A percentile compares a stretch with the other conserved stretches of the same genome.
These are phyloP conservation scores for Kodamaea hsintzibuensis DNA, from an alignment of 805 yeast species.

Conservation along the genomic window DNA sequence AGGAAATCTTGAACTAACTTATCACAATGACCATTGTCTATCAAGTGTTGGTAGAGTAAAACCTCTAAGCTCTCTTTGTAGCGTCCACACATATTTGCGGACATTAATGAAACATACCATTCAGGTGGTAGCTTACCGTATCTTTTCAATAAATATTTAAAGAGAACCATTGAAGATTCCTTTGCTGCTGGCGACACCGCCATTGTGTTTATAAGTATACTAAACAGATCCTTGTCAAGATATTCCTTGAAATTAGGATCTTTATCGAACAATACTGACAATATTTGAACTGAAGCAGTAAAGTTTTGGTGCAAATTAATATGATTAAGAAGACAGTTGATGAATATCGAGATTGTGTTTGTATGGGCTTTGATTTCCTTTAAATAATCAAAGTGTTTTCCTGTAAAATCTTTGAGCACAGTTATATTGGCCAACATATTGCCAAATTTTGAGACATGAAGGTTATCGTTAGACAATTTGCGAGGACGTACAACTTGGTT, in stretches of 20 bases:
- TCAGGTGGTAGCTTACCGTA: slow-evolving; percentile 13
- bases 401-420: slow-evolving; percentile 23
- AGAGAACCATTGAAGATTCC: slow-evolving; percentile 25
- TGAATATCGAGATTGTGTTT: slow-evolving; percentile 24
- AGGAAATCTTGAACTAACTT: background rate
- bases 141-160: slow-evolving; percentile 18
- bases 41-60: slow-evolving; percentile 22
- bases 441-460: slow-evolving; percentile 29
- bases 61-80: slow-evolving; percentile 23
- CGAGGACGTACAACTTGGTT: slow-evolving; percentile 15
- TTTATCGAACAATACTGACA: slow-evolving; percentile 18
- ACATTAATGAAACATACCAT: slow-evolving; percentile 24
- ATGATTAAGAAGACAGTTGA: slow-evolving; percentile 40
- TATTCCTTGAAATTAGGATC: slow-evolving; percentile 22
- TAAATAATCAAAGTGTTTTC: slow-evolving; percentile 25
- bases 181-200: slow-evolving; percentile 30
- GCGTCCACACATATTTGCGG: slow-evolving; percentile 27
- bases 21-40: background rate
- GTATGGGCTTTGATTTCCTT: background rate
- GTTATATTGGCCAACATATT: slow-evolving; percentile 32
- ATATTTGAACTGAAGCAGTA: slow-evolving; percentile 26
- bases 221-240: slow-evolving; percentile 32
- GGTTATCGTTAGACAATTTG: slow-evolving; percentile 26
- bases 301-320: slow-evolving; percentile 35
- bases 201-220: slow-evolving; percentile 29